These are phyloP conservation scores for grape (Vitis vinifera) DNA, from an alignment of 164 flowering plant genomes.

Conservation along the genomic window ASM3070453v1 NC_081810.1:1601501-1602000, in stretches of 20 bases:
- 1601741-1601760: no score
- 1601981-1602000: neutral
- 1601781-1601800: no score
- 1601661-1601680: neutral
- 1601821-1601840: no score
- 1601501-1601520: constrained; percentile 85
- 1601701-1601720: no score
- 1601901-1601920: constrained; percentile 51
- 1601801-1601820: no score
- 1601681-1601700: no score
- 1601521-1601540: constrained; percentile 77
- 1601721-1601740: no score
- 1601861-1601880: constrained; percentile 1
- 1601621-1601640: constrained; percentile 56
- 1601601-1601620: constrained; percentile 79
- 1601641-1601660: no score
- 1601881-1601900: constrained; percentile 48
- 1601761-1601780: no score
- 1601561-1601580: constrained; percentile 74
- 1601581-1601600: constrained; percentile 91
- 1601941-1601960: no score
- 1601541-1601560: constrained; percentile 71
- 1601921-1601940: constrained; percentile 15
- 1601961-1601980: constrained; percentile 4
- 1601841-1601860: no score